Evolutionary conservation across 306 rosid species (phyloP), one percentile per base, ranked within the genome.

Genomic region (Morella rubra): DNA sequence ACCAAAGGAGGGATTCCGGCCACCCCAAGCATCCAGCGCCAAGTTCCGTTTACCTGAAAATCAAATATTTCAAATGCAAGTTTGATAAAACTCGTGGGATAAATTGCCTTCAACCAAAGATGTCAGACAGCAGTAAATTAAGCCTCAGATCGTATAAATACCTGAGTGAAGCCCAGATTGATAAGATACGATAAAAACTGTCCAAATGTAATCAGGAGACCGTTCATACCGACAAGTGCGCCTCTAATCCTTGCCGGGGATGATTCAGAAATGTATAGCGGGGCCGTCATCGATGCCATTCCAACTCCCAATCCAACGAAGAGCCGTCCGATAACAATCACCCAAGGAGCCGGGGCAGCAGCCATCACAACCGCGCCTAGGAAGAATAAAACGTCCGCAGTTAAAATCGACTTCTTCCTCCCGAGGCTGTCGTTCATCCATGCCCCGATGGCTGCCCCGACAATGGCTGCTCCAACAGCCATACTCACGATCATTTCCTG

Each of bases 11-110:
- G 97, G 56, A 91, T 4, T 47, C 87, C 96, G 4, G 98, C 93
- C 49, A 91, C 88, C 24, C 97, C 97, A 73, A 94, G 89, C 98
- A 94, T 90, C 84, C 91, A 88, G 58, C 98, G 93, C 98, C 98
- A 91, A 2, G 97, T 89, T 56, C 93, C 90, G 3, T 80, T 81
- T 0, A 82, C 82, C 97, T 93, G 77, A 85, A 55, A 44, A 84
- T 44, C 56, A 50, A 55, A 50, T 0, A 56, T 49, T 12, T 20
- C 66, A 56, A 78, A 65, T 69, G 13, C 5, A 49, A 62, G 69
- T 56, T 67, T 27, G 4, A 77, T 44, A 44, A 65, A 14, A 22
- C 12, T 59, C 8, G 6, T 3, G 46, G 37, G 37, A 32, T 32
- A 32, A 2, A 32, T 32, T 32, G 37, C 37, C 37, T 32, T 32